Conservation (phyloP, 1,284 basidiomycete species). For the Golubevia sp. region DNA sequence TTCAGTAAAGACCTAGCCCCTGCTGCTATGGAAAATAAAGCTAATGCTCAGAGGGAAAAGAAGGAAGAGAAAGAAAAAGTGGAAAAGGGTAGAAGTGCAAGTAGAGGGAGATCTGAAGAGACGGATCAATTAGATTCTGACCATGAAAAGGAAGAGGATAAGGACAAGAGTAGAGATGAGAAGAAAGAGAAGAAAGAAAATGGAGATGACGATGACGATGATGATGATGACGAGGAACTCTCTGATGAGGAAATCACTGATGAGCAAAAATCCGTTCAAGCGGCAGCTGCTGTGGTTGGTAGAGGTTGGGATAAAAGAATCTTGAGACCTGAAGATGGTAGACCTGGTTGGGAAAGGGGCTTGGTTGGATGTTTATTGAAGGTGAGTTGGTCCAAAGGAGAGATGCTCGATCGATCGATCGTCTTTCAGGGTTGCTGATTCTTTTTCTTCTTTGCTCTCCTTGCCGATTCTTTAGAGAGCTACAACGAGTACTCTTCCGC, state of each 20-base stretch:
- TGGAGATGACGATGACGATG: conserved; percentile 6
- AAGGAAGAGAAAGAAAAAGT: conserved; percentile 9
- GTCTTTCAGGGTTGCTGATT: background rate
- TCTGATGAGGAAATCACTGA: conserved; percentile 6
- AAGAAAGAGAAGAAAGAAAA: conserved; percentile 11
- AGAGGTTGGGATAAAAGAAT: conserved; percentile 39
- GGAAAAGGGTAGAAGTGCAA: conserved; percentile 5
- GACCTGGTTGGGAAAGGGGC: conserved; percentile 45
- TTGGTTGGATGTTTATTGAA: conserved; percentile 41
- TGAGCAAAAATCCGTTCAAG: background rate
- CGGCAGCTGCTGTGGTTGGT: conserved; percentile 8
- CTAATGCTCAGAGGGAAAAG: background rate
- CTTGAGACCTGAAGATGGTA: conserved; percentile 36
- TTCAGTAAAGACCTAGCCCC: conserved; percentile 70
- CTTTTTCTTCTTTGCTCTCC: background rate
- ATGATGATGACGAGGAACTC: conserved; percentile 22
- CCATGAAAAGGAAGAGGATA: conserved; percentile 7
- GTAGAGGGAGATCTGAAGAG: conserved; percentile 9
- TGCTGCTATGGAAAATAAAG: background rate
- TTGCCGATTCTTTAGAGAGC: conserved; percentile 16
- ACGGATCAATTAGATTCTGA: background rate
- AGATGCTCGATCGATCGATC: background rate
- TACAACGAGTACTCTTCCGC: conserved; percentile 36
- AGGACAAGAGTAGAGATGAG: conserved; percentile 3
- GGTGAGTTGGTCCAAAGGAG: conserved; percentile 3